Conservation (phyloP, 306 rosid genomes). For the Quercus rubra region DNA sequence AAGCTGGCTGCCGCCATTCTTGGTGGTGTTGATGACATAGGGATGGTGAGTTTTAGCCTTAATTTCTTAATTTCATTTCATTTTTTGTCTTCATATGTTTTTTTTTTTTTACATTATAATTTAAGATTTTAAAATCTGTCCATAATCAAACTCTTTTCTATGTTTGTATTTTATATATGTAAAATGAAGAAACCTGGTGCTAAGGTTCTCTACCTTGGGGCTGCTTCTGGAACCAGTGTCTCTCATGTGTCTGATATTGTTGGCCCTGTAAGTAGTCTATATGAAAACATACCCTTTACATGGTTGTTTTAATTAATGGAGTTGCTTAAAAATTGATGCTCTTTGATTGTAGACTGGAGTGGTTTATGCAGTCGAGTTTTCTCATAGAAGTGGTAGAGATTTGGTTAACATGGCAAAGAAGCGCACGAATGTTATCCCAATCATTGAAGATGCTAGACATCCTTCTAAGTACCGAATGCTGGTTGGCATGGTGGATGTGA, state of each 20-base stretch:
- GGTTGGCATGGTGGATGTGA: constrained; percentile 95
- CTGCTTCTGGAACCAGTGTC: constrained; percentile 89
- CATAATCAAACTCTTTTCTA: no score
- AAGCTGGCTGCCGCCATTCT: constrained; percentile 91
- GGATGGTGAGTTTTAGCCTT: constrained; percentile 47
- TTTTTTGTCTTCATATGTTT: no score
- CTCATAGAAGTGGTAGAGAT: constrained; percentile 65
- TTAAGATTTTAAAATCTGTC: not conserved
- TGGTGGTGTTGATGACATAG: constrained; percentile 82
- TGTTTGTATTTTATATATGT: no score
- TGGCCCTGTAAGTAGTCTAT: constrained; percentile 65
- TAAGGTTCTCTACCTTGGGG: not conserved
- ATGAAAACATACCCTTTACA: no score
- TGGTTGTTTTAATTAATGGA: not conserved
- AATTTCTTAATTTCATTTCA: not conserved
- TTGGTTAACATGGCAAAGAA: no score
- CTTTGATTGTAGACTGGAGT: constrained; percentile 54
- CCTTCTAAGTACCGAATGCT: constrained; percentile 78
- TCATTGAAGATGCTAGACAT: constrained; percentile 96
- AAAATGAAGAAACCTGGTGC: no score
- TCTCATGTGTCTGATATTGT: constrained; percentile 92
- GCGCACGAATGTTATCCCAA: constrained; percentile 74
- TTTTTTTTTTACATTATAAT: no score
- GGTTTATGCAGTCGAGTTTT: constrained; percentile 94
- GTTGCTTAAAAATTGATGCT: not conserved